Percentiles rank a stretch among this genome's conserved stretches.
phyloP scores from a whole-genome alignment of 2,329 filamentous ascomycete genomes.

The Penicillium sp. region DNA sequence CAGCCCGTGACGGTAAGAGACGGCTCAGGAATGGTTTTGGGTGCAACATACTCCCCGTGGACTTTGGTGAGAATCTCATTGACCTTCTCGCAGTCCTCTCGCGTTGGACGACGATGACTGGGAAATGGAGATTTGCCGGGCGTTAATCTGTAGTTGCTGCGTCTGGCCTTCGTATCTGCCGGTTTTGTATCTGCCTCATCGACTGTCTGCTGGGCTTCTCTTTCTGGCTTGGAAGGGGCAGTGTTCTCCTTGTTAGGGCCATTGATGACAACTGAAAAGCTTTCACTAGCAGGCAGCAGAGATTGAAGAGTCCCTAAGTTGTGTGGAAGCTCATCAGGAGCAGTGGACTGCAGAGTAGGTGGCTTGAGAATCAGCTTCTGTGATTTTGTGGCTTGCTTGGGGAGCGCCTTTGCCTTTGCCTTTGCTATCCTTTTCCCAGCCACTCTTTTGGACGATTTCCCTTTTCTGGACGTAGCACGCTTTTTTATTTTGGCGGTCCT shows the following conservation, averaged over 20 bases:
- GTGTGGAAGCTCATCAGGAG: conserved; percentile 52
- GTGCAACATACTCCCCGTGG: conserved; percentile 64
- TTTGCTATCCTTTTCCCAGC: too few species aligned
- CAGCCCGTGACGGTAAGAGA: conserved; percentile 70
- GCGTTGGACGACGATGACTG: conserved; percentile 61
- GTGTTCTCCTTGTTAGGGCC: conserved; percentile 11
- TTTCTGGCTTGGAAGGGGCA: conserved; percentile 4
- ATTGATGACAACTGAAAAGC: neutral
- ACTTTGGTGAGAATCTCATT: conserved; percentile 61
- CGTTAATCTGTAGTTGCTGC: conserved; percentile 50
- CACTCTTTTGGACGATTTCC: too few species aligned
- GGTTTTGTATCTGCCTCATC: conserved; percentile 3
- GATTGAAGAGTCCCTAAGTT: conserved; percentile 48
- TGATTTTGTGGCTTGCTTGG: neutral
- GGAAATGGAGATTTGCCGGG: conserved; percentile 64
- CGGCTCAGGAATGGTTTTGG: conserved; percentile 65
- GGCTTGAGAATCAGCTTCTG: neutral
- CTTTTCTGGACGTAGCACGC: too few species aligned
- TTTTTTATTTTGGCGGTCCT: too few species aligned
- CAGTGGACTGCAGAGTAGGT: neutral
- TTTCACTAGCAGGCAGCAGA: neutral
- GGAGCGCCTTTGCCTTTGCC: too few species aligned
- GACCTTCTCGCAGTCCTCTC: conserved; percentile 67
- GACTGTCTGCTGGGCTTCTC: neutral
- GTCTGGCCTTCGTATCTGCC: conserved; percentile 11